Base-by-base conservation (phyloP, 2,329 filamentous ascomycete genomes). In the Ophiostoma sp. region DNA sequence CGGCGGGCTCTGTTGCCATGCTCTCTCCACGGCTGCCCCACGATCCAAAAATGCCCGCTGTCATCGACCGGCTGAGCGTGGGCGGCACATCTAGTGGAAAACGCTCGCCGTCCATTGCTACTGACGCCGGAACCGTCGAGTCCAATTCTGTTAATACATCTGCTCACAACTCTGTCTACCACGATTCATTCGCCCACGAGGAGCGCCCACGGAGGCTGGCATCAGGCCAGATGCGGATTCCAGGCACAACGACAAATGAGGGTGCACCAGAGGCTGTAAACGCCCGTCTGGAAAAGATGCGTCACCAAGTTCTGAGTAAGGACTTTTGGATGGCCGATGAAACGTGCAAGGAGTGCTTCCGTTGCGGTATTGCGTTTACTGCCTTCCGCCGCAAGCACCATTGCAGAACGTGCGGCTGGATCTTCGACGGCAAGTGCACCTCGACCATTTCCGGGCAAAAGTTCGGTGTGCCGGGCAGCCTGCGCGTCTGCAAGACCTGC, bases 281-380 rank as follows among this genome's bases (percentile, higher is more conserved):
- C 75, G 84, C 86, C 10, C 84, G 86, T 69, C 80, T 90, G 7
- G 87, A 87, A 67, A 89, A 91, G 74, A 90, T 97, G 83, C 88
- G 90, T 73, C 91, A 92, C 76, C 93, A 94, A 76, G 89, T 99
- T 8, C 81, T 98, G 65, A 96, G 92, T 78, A 95, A 94, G 76
- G 94, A 98, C 75, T 98, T 97, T 75, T 98, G 94, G 95, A 99
- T 99, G 95, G 92, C 93, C 72, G 95, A 99, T 77, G 95, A 98
- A 77, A 97, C 96, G 73, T 96, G 94, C 72, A 98, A 96, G 77
- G 94, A 97, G 76, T 99, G 95, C 77, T 99, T 97, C 77, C 87
- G 92, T 64, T 99, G 95, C 76, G 92, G 92, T 64, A 90, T 92
- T 71, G 86, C 91, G 1, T 99, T 99, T 77, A 93, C 93, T 0